Percentiles rank a stretch among this genome's conserved stretches.
Conservation (phyloP, 73 alveolate species). For the Blepharisma stoltei region DNA sequence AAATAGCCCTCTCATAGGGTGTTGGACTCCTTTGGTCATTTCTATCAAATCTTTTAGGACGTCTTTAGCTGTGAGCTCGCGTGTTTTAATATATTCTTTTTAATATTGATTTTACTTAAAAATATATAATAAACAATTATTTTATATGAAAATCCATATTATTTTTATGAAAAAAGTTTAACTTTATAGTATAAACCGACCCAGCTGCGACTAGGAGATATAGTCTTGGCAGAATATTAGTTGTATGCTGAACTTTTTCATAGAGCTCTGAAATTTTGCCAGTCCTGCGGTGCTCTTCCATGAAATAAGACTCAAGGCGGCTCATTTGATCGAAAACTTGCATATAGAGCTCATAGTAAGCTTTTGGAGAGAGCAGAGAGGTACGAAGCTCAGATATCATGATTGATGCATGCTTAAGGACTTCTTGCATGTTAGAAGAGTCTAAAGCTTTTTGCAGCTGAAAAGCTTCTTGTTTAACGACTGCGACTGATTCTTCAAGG, state of each 20-base stretch:
- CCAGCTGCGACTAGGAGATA: constrained; percentile 97
- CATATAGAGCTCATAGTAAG: constrained; percentile 77
- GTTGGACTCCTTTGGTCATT: constrained; percentile 95
- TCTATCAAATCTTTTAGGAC: constrained; percentile 88
- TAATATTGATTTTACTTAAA: no score
- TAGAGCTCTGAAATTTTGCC: constrained; percentile 92
- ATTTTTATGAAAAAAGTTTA: no score
- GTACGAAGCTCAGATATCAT: constrained; percentile 90
- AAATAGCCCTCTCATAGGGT: constrained; percentile 97
- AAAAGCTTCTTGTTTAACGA: constrained; percentile 86
- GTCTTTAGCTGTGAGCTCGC: constrained; percentile 87
- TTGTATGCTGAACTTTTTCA: constrained; percentile 96
- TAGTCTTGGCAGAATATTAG: constrained; percentile 91
- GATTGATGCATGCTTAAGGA: constrained; percentile 84
- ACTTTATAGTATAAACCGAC: no score
- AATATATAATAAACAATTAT: no score
- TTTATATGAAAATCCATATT: no score
- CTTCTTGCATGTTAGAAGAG: constrained; percentile 79
- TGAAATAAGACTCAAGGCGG: constrained; percentile 81
- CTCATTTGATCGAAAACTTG: constrained; percentile 86
- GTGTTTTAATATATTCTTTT: constrained; percentile 85
- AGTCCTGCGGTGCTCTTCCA: constrained; percentile 92
- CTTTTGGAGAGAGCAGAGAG: constrained; percentile 83
- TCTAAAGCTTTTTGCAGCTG: constrained; percentile 86
- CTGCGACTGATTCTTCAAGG: constrained; percentile 81